Percentiles rank a stretch among this genome's conserved stretches.
phyloP scores from a whole-genome alignment of 768 basidiomycete genomes.

The Psilocybe subaeruginosa region DNA sequence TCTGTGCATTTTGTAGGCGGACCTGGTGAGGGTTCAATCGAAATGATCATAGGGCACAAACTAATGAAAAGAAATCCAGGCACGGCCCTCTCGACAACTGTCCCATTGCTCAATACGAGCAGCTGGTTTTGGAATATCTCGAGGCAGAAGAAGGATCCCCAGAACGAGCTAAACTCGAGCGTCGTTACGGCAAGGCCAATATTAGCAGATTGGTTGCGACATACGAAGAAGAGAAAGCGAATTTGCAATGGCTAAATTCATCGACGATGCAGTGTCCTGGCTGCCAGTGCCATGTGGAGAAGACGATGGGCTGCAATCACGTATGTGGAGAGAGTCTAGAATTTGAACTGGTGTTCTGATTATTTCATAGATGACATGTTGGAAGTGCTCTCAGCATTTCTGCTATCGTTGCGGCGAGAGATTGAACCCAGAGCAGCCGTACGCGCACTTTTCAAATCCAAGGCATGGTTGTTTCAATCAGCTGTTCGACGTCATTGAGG shows the following conservation, averaged over 20 bases:
- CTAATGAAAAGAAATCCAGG: conserved; percentile 42
- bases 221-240: conserved; percentile 76
- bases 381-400: conserved; percentile 76
- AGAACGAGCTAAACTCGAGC: conserved; percentile 57
- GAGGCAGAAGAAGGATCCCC: conserved; percentile 53
- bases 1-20: conserved; percentile 81
- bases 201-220: conserved; percentile 60
- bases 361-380: conserved; percentile 68
- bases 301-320: conserved; percentile 85
- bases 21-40: conserved; percentile 60
- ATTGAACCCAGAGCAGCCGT: conserved; percentile 55
- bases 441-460: conserved; percentile 66
- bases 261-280: conserved; percentile 76
- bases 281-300: conserved; percentile 75
- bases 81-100: conserved; percentile 82
- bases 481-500: conserved; percentile 59
- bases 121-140: conserved; percentile 70
- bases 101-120: conserved; percentile 66
- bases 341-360: conserved; percentile 10
- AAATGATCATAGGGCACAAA: neutral
- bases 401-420: conserved; percentile 78
- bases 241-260: conserved; percentile 69
- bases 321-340: conserved; percentile 44
- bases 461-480: conserved; percentile 61
- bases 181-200: conserved; percentile 63